Evolutionary conservation across 441 rosid genomes (phyloP), one percentile per base, ranked within the genome.

Genomic region (Syzygium malaccense): DNA sequence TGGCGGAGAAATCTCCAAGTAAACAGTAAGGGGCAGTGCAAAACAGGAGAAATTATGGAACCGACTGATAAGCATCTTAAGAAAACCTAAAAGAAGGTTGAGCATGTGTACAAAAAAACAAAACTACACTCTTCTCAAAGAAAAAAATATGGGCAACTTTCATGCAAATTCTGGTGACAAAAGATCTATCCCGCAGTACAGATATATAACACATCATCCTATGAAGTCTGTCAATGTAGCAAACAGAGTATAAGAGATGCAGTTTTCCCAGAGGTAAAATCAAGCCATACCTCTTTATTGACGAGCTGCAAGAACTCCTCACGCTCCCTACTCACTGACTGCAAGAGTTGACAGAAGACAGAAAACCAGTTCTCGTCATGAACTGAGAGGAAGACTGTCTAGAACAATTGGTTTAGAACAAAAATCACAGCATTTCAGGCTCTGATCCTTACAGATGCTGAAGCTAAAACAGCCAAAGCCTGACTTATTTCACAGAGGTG

Each of bases 311-410:
- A 91, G 93, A 98, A 97, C 87, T 96, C 99, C 90, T 98, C 99
- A 12, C 99, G 99, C 94, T 97, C 99, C 58, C 94, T 90, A 89
- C 97, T 95, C 33, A 97, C 99, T 48, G 99, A 98, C 99, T 98
- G 95, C 93, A 92, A 89, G 86, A 26, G 91, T 90, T 33, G 87
- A 86, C 48, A 88, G 75, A 83, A 90, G 51, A 78, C 49, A 88
- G 58, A 87, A 90, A 41, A 68, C 28, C 79, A 68, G 13, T 68
- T 68, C 9, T 23, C 23, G 83, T 75, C 83, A 75, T 80, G 51
- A 66, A n/a, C 26, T 89, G 86, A 55, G 79, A 23, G 49, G 28
- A 86, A 55, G 86, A 48, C 56, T 60, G 28, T 64, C 32, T 51
- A 33, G 4, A 23, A 48, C 57, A 49, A 87, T 62, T 33, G 75